phyloP scores from a whole-genome alignment of 805 yeast species.

The Danielia reshetovae region DNA sequence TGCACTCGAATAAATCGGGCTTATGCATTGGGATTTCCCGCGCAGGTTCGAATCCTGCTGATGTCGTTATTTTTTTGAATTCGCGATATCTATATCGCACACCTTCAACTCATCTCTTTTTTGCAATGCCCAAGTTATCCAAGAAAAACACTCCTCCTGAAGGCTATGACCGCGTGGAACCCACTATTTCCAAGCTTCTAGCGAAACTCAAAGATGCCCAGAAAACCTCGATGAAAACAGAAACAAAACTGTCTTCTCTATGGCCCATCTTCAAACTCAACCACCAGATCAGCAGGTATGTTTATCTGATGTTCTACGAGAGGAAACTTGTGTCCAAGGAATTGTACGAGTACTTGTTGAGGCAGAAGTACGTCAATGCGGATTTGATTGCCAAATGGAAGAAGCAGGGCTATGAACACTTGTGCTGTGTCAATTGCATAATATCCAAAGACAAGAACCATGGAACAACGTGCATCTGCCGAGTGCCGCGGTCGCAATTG shows the following conservation, averaged over 20 bases:
- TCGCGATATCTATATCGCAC: background rate
- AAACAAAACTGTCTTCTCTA: constrained; percentile 48
- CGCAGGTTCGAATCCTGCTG: constrained; percentile 47
- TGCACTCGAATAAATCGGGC: constrained; percentile 31
- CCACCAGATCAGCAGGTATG: constrained; percentile 72
- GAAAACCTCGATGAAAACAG: constrained; percentile 28
- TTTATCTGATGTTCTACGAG: constrained; percentile 70
- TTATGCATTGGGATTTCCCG: constrained; percentile 41
- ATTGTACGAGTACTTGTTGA: constrained; percentile 69
- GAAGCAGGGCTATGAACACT: constrained; percentile 78
- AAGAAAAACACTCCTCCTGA: constrained; percentile 49
- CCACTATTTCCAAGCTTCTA: constrained; percentile 59
- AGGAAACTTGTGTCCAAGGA: constrained; percentile 63
- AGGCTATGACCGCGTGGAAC: constrained; percentile 67
- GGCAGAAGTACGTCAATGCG: constrained; percentile 62
- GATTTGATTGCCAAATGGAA: constrained; percentile 78
- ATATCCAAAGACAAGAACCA: constrained; percentile 58
- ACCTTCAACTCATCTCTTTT: background rate
- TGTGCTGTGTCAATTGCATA: constrained; percentile 82
- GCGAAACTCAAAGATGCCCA: constrained; percentile 52
- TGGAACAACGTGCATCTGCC: constrained; percentile 68
- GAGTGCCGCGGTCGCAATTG: constrained; percentile 69
- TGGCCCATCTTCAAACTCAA: constrained; percentile 72
- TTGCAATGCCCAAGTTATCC: constrained; percentile 8
- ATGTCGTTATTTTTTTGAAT: constrained; percentile 32